Conservation (phyloP, 2,329 filamentous ascomycete genomes). For the Mollisia scopiformis region DNA sequence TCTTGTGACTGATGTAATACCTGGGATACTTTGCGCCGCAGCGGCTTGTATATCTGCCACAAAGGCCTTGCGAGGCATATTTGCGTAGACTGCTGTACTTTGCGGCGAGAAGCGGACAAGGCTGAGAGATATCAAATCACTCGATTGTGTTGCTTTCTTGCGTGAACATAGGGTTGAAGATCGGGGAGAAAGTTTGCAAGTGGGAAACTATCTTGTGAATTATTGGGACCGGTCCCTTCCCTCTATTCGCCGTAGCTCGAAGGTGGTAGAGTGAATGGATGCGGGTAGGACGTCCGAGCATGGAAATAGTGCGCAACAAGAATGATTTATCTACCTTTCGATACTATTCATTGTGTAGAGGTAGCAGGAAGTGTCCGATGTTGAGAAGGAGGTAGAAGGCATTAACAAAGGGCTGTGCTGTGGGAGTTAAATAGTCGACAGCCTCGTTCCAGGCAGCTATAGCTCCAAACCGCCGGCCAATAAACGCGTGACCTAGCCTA, state of each 20-base stretch:
- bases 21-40: constrained; percentile 41
- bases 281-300: background rate
- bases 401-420: background rate
- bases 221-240: background rate
- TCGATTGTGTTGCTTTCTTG: background rate
- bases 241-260: background rate
- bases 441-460: background rate
- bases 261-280: background rate
- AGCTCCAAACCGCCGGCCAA: background rate
- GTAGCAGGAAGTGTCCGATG: background rate
- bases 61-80: constrained; percentile 72
- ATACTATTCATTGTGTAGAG: background rate
- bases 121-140: background rate
- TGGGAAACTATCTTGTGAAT: background rate
- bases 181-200: background rate
- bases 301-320: background rate
- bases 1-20: constrained; percentile 56
- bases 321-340: background rate
- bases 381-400: background rate
- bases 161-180: background rate
- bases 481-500: too few species aligned
- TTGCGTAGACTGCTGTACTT: constrained; percentile 7
- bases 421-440: background rate
- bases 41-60: constrained; percentile 55
- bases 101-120: background rate